These are phyloP conservation scores for Wallacemonas collosoma DNA, from an alignment of 208 protist genomes.

Conservation along the genomic window DNA sequence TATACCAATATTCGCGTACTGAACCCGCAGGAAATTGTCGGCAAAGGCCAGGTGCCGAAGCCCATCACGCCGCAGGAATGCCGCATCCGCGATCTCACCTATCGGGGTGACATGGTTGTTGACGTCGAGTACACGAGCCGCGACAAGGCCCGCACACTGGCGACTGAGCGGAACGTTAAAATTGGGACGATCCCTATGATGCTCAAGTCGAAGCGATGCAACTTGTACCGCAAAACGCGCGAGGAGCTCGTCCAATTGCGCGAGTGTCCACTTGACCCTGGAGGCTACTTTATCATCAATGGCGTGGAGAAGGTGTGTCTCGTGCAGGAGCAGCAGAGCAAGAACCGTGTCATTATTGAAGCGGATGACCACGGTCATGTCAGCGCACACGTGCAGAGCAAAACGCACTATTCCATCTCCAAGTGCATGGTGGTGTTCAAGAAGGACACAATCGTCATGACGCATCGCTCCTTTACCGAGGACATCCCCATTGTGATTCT, in stretches of 20 bases:
- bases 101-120: slow-evolving; percentile 85
- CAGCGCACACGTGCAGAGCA: slow-evolving; percentile 84
- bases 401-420: slow-evolving; percentile 95
- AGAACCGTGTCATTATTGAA: slow-evolving; percentile 99
- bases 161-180: slow-evolving; percentile 79
- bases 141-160: slow-evolving; percentile 61
- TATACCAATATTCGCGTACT: slow-evolving; percentile 88
- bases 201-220: slow-evolving; percentile 98
- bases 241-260: slow-evolving; percentile 94
- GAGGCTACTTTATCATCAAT: slow-evolving; percentile 99
- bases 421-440: slow-evolving; percentile 95
- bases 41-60: slow-evolving; percentile 78
- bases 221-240: slow-evolving; percentile 89
- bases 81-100: slow-evolving; percentile 96
- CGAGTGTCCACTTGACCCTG: slow-evolving; percentile 99
- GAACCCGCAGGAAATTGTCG: slow-evolving; percentile 79
- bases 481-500: slow-evolving; percentile 98
- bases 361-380: slow-evolving; percentile 86
- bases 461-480: slow-evolving; percentile 98
- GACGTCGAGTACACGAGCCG: slow-evolving; percentile 86
- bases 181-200: slow-evolving; percentile 99
- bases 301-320: slow-evolving; percentile 99
- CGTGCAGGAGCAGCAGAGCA: slow-evolving; percentile 96
- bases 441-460: slow-evolving; percentile 95
- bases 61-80: slow-evolving; percentile 95